Base-by-base conservation (phyloP, 805 yeast species). In the Kodamaea hsintzibuensis region DNA sequence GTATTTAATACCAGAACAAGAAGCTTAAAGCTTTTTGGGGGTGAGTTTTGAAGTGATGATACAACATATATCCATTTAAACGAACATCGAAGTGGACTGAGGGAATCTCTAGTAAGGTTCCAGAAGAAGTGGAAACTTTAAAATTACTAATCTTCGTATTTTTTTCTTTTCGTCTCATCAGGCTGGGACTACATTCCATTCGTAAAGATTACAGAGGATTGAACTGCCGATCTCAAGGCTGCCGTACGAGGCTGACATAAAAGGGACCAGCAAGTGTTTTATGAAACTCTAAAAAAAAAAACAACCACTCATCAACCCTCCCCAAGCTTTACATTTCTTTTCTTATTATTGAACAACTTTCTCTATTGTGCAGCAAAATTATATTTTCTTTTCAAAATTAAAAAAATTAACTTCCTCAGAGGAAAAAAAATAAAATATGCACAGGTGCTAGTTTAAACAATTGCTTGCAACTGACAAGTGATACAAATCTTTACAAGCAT, bases 401-500 rank as follows among this genome's bases (percentile, higher is more conserved):
- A 30, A 30, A 30, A 30, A 30, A 5, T 30, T 12, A 30, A 9
- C 35, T 9, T 12, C 35, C 35, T 22, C 25, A 22, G 25, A 22
- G 25, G 25, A 22, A 4, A 30, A 12, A 30, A 30, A 30, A 30
- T 30, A 30, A 2, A 12, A 30, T 30, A 30, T 12, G 35, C 35
- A 30, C 35, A 30, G 35, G 35, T 30, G 35, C 35, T 30, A 30
- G 35, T 30, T 30, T 30, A 30, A 30, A 30, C 35, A 30, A 30
- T 40, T 40, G 19, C 19, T 40, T 40, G 17, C 44, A 40, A 17
- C 22, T 40, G 18, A 40, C 19, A 19, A 40, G 37, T 17, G 37
- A 42, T 49, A 44, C 47, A 49, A 43, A 49, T 43, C 43, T 49
- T 37, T 43, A 19, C 33, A 16, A 42, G 37, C 47, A 45, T 42